A percentile compares a stretch with the other conserved stretches of the same genome.
phyloP scores from a whole-genome alignment of 106 monocot genomes.

The Amphibolis antarctica region DNA sequence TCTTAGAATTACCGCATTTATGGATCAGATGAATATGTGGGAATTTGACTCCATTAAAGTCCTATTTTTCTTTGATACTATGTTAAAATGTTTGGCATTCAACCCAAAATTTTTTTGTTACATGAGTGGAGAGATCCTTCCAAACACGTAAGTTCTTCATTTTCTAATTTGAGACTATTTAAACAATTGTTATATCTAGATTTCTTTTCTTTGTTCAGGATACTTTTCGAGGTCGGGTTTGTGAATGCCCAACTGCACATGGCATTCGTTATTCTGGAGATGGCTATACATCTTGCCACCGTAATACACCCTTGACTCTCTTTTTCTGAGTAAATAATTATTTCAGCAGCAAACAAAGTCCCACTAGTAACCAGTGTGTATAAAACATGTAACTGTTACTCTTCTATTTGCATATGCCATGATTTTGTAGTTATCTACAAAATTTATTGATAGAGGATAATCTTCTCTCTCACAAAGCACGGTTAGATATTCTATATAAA shows the following conservation, averaged over 20 bases:
- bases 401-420: neutral
- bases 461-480: no score
- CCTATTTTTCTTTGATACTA: no score
- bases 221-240: slow-evolving; percentile 78
- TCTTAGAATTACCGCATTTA: no score
- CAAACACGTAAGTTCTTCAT: no score
- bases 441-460: no score
- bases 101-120: no score
- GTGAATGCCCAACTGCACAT: slow-evolving; percentile 59
- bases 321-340: neutral
- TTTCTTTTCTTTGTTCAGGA: slow-evolving; percentile 35
- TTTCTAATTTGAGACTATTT: no score
- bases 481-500: no score
- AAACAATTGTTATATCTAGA: neutral
- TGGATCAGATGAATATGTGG: no score
- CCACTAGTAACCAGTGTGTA: neutral
- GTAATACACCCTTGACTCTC: slow-evolving; percentile 18
- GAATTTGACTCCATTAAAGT: no score
- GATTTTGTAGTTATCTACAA: neutral
- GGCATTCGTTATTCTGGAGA: slow-evolving; percentile 80
- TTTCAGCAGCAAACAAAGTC: neutral
- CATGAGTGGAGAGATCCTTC: no score
- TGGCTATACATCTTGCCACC: slow-evolving; percentile 72
- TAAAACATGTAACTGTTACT: neutral
- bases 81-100: no score